Conservation (phyloP, 352 stramenopile genomes). For the Phytophthora boehmeriae region DNA sequence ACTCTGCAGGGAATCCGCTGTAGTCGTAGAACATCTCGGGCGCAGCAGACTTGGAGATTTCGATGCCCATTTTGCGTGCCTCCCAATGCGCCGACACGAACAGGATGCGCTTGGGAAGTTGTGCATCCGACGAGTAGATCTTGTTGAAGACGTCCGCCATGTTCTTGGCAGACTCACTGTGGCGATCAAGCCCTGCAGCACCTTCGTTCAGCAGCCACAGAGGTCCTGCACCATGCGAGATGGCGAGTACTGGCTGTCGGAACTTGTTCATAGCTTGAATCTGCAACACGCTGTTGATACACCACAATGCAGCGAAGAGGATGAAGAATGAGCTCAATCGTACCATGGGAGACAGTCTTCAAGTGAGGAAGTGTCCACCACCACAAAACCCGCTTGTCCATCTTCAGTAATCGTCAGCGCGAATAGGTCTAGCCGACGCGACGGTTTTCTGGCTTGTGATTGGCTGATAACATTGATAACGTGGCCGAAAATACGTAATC, state of each 20-base stretch:
- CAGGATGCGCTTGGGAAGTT: conserved; percentile 73
- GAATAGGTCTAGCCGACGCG: neutral
- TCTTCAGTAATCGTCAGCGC: conserved; percentile 6
- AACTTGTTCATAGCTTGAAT: conserved; percentile 27
- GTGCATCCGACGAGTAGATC: conserved; percentile 36
- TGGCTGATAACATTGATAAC: neutral
- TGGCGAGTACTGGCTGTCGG: conserved; percentile 41
- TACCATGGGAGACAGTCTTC: conserved; percentile 18
- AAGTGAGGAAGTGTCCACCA: conserved; percentile 11
- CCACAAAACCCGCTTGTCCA: neutral
- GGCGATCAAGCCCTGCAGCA: conserved; percentile 24
- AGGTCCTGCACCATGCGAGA: conserved; percentile 54
- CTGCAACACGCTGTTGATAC: neutral
- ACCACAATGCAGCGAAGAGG: conserved; percentile 14
- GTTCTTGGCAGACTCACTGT: conserved; percentile 32
- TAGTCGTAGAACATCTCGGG: conserved; percentile 91
- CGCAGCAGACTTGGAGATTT: conserved; percentile 54
- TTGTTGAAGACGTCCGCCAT: conserved; percentile 42
- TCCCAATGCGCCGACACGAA: conserved; percentile 91
- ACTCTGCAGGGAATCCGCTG: conserved; percentile 83
- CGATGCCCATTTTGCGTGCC: conserved; percentile 30
- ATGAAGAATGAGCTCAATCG: conserved; percentile 9
- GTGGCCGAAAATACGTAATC: conserved; percentile 1
- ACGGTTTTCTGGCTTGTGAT: neutral
- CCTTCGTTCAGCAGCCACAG: conserved; percentile 47